Evolutionary conservation across 2,329 filamentous ascomycete species (phyloP), one percentile per base, ranked within the genome.

Genomic region (Fusarium musae): DNA sequence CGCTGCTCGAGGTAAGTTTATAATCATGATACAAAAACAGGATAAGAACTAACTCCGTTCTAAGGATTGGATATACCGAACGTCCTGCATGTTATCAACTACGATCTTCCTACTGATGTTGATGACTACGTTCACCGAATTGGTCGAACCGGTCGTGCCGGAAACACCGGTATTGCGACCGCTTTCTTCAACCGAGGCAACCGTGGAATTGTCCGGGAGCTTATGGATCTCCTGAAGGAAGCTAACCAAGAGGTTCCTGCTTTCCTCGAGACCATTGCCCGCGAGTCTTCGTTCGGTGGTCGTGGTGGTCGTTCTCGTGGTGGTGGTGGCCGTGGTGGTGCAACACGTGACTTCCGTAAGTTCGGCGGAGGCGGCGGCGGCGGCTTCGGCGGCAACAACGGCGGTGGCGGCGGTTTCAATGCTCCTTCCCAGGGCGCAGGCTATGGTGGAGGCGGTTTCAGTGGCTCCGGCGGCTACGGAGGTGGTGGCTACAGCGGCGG

Each of bases 101-200:
- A 99, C 84, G 96, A 99, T 83, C 90, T 99, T n/a, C 96, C 96
- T 56, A 98, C 95, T 63, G 96, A 98, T 80, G 97, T 98, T 79
- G 96, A 98, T 80, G 96, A 98, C 85, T 99, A 99, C 78, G 96
- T 99, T 66, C 96, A 99, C 85, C 94, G 96, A 83, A 99, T 99
- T 80, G 96, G 96, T 92, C 96, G 96, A 96, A 99, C 96, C 75
- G 96, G 96, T 82, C 96, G 96, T 94, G 96, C 96, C 75, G 96
- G 96, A 84, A 99, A 99, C 89, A 98, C 96, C 79, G 96, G 96
- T 92, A 92, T 97, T 77, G 94, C 96, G 10, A 99, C 96, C 78
- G 96, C 96, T 64, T 99, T 99, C 90, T 98, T 99, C 92, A 99
- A 99, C 90, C 96, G 96, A 82, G 96, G 96, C 81, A 99, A 99